Base-by-base conservation (phyloP, 345 rosid genomes). In the Citrus australasica region DNA sequence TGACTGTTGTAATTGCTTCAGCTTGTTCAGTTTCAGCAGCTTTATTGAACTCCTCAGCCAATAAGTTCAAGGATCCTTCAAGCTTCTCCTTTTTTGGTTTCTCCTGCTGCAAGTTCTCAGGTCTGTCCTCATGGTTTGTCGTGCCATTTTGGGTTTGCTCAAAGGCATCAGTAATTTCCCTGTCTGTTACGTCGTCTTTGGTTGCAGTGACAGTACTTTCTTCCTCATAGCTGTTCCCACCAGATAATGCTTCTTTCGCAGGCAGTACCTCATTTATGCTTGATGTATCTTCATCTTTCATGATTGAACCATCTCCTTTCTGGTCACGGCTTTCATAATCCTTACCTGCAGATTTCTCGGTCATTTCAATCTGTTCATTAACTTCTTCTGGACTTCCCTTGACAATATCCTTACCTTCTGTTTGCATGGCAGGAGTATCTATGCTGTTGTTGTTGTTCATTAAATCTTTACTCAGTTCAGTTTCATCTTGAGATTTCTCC, bases 21-120 rank as follows among this genome's bases (percentile, higher is more conserved):
- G 63, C 42, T 33, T 68, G 2, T 66, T 73, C 82, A 25, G 33
- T 30, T 66, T 75, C 55, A 37, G 73, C 37, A 53, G 80, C 73
- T 78, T 35, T 51, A 51, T 51, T 51, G 32, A 48, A 59, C n/a
- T 70, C 78, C 76, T 79, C 22, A 46, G 63, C 51, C 19, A 67
- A 60, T 66, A 37, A 8, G 53, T 25, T 76, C 33, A 65, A 5
- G 53, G 75, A 63, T 35, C 22, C 63, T 33, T 79, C 76, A 27
- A 69, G 48, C 71, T 69, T 74, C 77, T 85, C 83, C 25, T 64
- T 28, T 66, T 22, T 73, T 9, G 62, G 74, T 62, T 80, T 56
- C 25, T 74, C 42, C 67, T 73, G 65, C 72, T 66, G 77, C 67
- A 25, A 58, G 24, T 33, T 61, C 58, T 71, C 67, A 7, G 48